These are phyloP conservation scores for Alloteropsis semialata DNA, from an alignment of 176 grass and related monocot species.

Conservation along the genomic window DNA sequence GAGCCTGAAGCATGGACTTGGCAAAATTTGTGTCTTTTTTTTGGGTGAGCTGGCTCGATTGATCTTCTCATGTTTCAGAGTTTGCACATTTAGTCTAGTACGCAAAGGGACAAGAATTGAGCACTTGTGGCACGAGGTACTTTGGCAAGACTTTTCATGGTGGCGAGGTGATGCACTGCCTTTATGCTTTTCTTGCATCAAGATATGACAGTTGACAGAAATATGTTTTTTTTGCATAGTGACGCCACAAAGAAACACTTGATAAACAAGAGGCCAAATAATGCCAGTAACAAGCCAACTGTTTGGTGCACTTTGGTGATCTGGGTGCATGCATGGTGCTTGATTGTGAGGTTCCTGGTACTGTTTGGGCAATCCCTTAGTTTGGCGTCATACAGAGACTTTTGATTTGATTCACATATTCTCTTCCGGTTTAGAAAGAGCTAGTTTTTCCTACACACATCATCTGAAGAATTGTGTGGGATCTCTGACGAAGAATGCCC, in stretches of 20 bases:
- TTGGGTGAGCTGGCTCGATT: not conserved
- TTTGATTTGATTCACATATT: not conserved
- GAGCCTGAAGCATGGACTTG: not conserved
- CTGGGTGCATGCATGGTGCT: constrained; percentile 1
- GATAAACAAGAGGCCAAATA: not conserved
- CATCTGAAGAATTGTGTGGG: not conserved
- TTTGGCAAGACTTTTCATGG: not conserved
- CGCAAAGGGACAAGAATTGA: not conserved
- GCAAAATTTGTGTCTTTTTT: not conserved
- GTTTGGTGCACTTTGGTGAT: constrained; percentile 5
- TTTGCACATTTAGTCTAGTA: not conserved
- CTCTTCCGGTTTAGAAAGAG: not conserved
- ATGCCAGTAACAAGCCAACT: not conserved
- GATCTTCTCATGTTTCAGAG: not conserved
- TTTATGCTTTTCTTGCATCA: constrained; percentile 1
- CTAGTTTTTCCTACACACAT: not conserved
- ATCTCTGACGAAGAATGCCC: not conserved
- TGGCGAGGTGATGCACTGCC: constrained; percentile 1
- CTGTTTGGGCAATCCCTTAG: constrained; percentile 28
- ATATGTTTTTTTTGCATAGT: constrained; percentile 23
- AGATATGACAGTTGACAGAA: constrained; percentile 44
- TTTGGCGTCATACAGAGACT: not conserved
- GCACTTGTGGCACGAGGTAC: not conserved
- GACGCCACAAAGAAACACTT: constrained; percentile 26
- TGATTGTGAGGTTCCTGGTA: not conserved